A percentile compares a stretch with the other conserved stretches of the same genome.
These are phyloP conservation scores for Paraglomus occultum DNA, from an alignment of 192 early-diverging fungal species.

Conservation along the genomic window DNA sequence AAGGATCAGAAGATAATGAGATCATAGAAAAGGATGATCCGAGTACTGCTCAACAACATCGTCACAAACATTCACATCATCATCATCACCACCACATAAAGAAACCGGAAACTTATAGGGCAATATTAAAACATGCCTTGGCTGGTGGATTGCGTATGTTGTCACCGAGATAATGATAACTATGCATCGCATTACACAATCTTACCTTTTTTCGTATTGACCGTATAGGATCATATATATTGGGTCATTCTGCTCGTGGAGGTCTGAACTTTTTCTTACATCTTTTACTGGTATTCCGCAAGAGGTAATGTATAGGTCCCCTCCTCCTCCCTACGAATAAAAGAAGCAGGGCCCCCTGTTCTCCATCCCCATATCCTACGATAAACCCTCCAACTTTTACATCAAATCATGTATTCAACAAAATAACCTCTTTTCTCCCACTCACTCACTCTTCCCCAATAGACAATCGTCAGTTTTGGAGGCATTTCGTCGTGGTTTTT, in stretches of 20 bases:
- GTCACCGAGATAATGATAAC: not conserved
- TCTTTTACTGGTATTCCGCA: constrained; percentile 12
- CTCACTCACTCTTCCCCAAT: no score
- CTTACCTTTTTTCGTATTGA: not conserved
- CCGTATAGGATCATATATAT: constrained; percentile 19
- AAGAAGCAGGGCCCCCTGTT: no score
- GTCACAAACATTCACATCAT: not conserved
- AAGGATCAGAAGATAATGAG: no score
- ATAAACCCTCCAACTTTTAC: not conserved
- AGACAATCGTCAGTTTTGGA: constrained; percentile 9
- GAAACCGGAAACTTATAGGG: constrained; percentile 7
- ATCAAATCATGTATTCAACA: not conserved
- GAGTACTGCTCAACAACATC: no score
- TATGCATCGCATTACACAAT: not conserved
- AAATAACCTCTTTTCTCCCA: not conserved
- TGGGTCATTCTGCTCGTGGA: constrained; percentile 18
- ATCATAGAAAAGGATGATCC: no score
- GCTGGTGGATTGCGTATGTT: constrained; percentile 18
- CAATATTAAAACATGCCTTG: constrained; percentile 15
- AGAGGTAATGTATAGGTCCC: constrained; percentile 6
- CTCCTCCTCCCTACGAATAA: no score
- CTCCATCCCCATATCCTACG: not conserved
- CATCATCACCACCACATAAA: not conserved
- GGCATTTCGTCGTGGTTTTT: constrained; percentile 43
- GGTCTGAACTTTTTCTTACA: constrained; percentile 25